Evolutionary conservation across 257 asterid species (phyloP).

Genomic region (Primulina eburnea): DNA sequence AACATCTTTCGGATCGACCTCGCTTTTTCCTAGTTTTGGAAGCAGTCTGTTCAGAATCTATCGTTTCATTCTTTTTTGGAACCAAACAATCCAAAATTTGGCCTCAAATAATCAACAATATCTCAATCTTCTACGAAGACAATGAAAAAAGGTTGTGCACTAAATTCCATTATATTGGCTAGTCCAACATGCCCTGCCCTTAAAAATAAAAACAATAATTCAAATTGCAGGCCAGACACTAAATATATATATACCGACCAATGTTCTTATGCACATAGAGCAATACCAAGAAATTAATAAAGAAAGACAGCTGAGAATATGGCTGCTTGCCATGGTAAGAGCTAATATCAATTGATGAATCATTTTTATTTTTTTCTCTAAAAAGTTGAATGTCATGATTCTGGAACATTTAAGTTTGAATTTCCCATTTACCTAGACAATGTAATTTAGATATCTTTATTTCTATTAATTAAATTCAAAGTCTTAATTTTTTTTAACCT

Average conservation of each 20-base stretch:
- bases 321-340: background rate
- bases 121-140: too few relatives aligned
- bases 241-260: too few relatives aligned
- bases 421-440: too few relatives aligned
- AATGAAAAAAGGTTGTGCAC: background rate
- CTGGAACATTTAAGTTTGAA: too few relatives aligned
- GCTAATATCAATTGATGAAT: too few relatives aligned
- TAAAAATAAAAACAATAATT: too few relatives aligned
- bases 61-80: background rate
- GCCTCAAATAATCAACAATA: background rate
- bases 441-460: too few relatives aligned
- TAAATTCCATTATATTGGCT: background rate
- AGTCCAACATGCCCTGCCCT: too few relatives aligned
- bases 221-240: background rate
- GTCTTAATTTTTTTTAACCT: too few relatives aligned
- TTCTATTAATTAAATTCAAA: too few relatives aligned
- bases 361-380: too few relatives aligned
- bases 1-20: background rate
- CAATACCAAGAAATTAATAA: background rate
- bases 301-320: background rate
- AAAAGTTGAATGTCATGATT: too few relatives aligned
- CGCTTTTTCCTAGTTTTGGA: background rate
- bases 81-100: background rate
- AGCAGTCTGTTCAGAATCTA: background rate
- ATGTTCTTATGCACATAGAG: background rate